These are phyloP conservation scores for Aspergillus sp. DNA, from an alignment of 2,329 filamentous ascomycete species.

Conservation along the genomic window DNA sequence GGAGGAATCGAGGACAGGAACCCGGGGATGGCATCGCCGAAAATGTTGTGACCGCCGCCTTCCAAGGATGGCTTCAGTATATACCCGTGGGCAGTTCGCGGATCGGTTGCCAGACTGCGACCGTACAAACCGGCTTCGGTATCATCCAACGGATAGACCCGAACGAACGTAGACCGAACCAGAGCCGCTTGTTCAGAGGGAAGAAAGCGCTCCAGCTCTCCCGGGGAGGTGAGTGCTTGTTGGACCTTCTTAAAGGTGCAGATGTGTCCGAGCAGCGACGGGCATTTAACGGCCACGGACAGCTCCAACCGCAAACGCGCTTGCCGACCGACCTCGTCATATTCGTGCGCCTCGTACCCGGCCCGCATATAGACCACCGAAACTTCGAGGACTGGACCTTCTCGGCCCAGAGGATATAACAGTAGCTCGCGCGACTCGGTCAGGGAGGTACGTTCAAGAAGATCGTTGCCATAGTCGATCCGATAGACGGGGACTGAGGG, in stretches of 20 bases:
- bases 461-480: conserved; percentile 34
- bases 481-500: conserved; percentile 37
- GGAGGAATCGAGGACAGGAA: conserved; percentile 30
- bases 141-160: conserved; percentile 37
- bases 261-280: conserved; percentile 43
- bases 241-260: conserved; percentile 47
- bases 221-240: conserved; percentile 36
- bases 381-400: conserved; percentile 33
- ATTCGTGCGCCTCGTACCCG: conserved; percentile 44
- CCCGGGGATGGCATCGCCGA: conserved; percentile 36
- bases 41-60: conserved; percentile 47
- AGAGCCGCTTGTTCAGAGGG: conserved; percentile 22
- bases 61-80: conserved; percentile 48
- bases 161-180: conserved; percentile 38
- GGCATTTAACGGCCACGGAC: conserved; percentile 47
- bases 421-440: conserved; percentile 33
- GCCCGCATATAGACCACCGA: conserved; percentile 47
- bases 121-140: conserved; percentile 28
- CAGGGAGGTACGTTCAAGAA: conserved; percentile 32
- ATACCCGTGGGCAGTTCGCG: conserved; percentile 24
- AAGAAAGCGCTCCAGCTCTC: conserved; percentile 36
- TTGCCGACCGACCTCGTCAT: conserved; percentile 30
- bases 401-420: conserved; percentile 30
- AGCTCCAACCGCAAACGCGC: conserved; percentile 38
- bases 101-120: conserved; percentile 24